phyloP scores from a whole-genome alignment of 805 yeast genomes.

The Danielia oregonensis region DNA sequence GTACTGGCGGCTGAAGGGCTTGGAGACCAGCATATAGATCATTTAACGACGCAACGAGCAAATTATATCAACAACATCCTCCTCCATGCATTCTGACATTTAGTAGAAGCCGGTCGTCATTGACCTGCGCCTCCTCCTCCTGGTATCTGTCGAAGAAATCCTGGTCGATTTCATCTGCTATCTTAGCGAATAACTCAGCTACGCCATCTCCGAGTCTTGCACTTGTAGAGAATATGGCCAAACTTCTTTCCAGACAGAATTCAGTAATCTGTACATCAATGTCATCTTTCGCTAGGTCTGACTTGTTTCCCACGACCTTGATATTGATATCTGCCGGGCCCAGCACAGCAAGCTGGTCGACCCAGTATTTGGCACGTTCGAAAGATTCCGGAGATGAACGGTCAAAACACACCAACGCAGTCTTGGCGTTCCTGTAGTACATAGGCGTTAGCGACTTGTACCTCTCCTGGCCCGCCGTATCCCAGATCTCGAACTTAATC shows the following conservation, averaged over 20 bases:
- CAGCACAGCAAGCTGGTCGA: constrained; percentile 58
- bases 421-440: constrained; percentile 42
- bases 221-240: constrained; percentile 44
- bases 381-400: constrained; percentile 52
- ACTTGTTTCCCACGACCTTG: constrained; percentile 76
- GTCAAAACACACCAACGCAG: constrained; percentile 86
- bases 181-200: constrained; percentile 27
- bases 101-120: not conserved
- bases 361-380: constrained; percentile 81
- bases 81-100: not conserved
- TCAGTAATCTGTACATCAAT: constrained; percentile 11
- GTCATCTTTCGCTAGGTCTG: constrained; percentile 54
- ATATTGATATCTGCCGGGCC: constrained; percentile 28
- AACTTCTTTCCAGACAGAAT: constrained; percentile 15
- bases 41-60: not conserved
- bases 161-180: constrained; percentile 30
- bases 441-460: constrained; percentile 43
- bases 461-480: constrained; percentile 87
- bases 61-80: constrained; percentile 2
- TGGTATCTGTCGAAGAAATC: constrained; percentile 22
- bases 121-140: constrained; percentile 7
- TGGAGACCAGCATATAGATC: constrained; percentile 19
- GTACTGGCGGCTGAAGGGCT: constrained; percentile 42
- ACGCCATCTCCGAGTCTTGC: constrained; percentile 73
- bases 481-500: constrained; percentile 76